These are phyloP conservation scores for Diutina neorugosa DNA, from an alignment of 1,139 yeast genomes.

Conservation along the genomic window DNA sequence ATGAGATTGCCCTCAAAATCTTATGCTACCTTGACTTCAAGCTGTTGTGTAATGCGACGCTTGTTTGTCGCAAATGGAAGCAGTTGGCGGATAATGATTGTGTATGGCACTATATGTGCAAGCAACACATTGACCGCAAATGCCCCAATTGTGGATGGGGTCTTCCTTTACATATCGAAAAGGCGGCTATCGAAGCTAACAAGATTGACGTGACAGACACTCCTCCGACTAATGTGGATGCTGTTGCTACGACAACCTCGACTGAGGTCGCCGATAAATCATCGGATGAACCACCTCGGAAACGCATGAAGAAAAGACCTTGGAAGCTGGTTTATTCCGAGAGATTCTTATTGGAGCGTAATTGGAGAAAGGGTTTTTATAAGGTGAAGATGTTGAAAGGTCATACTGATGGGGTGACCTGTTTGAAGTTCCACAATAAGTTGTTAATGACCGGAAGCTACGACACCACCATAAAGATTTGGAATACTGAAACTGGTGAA, in stretches of 20 bases:
- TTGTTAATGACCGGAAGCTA: constrained; percentile 83
- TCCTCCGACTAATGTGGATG: not conserved
- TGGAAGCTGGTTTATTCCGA: constrained; percentile 95
- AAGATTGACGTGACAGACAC: not conserved
- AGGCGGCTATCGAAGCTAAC: constrained; percentile 1
- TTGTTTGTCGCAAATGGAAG: constrained; percentile 81
- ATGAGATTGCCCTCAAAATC: constrained; percentile 74
- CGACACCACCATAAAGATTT: constrained; percentile 77
- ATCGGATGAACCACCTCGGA: not conserved
- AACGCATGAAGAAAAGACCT: constrained; percentile 39
- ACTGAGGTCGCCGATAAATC: not conserved
- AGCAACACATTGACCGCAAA: constrained; percentile 92
- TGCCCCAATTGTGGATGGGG: constrained; percentile 99
- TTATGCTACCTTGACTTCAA: constrained; percentile 84
- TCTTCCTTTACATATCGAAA: constrained; percentile 43
- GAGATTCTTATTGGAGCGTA: constrained; percentile 78
- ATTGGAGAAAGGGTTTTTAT: constrained; percentile 84
- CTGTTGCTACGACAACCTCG: not conserved
- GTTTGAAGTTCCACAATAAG: constrained; percentile 74
- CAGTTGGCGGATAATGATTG: constrained; percentile 86
- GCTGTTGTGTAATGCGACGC: constrained; percentile 86
- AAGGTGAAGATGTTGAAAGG: constrained; percentile 57
- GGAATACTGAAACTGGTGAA: constrained; percentile 78
- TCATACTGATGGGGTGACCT: constrained; percentile 79
- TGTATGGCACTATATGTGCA: constrained; percentile 98